phyloP scores from a whole-genome alignment of 768 basidiomycete species.

The Suillus occidentalis region DNA sequence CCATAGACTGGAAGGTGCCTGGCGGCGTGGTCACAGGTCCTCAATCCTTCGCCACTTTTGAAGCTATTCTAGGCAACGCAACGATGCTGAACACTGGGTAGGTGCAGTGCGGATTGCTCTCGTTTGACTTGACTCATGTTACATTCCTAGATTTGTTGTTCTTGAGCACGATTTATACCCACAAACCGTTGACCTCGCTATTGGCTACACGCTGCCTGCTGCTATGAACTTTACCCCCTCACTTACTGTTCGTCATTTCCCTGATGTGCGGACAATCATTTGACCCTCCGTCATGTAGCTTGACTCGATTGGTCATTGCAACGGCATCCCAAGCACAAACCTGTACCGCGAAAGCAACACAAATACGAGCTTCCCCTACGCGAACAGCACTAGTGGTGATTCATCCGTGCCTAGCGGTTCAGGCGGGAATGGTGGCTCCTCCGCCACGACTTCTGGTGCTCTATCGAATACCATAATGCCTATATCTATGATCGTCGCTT shows the following conservation, averaged over 20 bases:
- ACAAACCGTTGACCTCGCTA: conserved; percentile 86
- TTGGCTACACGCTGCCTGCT: conserved; percentile 80
- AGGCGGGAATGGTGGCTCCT: conserved; percentile 6
- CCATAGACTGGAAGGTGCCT: conserved; percentile 82
- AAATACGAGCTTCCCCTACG: conserved; percentile 65
- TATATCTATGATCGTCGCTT: conserved; percentile 11
- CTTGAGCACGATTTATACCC: conserved; percentile 85
- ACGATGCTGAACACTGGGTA: conserved; percentile 60
- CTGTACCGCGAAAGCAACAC: conserved; percentile 83
- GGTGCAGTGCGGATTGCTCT: conserved; percentile 13
- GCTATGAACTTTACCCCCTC: conserved; percentile 66
- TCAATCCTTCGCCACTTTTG: conserved; percentile 67
- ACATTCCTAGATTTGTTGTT: conserved; percentile 69
- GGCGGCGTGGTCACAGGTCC: conserved; percentile 69
- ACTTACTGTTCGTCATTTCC: conserved; percentile 51
- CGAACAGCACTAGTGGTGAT: conserved; percentile 32
- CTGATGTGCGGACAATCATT: background rate
- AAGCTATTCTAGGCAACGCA: conserved; percentile 72
- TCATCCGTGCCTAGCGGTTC: conserved; percentile 15
- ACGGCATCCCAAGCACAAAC: conserved; percentile 57
- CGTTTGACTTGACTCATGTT: conserved; percentile 2
- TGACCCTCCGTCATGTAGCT: conserved; percentile 38
- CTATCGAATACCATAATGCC: conserved; percentile 18
- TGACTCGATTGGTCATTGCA: conserved; percentile 78
- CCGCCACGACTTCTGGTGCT: conserved; percentile 9